A percentile compares a stretch with the other conserved stretches of the same genome.
Conservation (phyloP, 805 yeast genomes). For the Maudiozyma bulderi region DNA sequence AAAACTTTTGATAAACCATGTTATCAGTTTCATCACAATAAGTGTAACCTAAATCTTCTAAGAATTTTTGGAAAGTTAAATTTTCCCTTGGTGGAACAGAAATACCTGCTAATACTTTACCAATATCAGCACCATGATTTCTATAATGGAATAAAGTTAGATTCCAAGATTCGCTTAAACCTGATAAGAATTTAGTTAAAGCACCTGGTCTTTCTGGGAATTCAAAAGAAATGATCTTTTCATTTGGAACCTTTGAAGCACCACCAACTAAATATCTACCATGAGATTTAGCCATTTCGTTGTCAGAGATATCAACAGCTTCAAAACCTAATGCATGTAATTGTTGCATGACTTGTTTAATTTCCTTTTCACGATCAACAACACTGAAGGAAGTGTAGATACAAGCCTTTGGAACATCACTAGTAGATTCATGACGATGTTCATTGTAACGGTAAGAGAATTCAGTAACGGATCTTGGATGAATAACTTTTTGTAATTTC, state of each 20-base stretch:
- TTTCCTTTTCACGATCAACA: constrained; percentile 62
- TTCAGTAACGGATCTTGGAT: constrained; percentile 89
- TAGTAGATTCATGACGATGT: constrained; percentile 27
- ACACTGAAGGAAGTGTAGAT: constrained; percentile 86
- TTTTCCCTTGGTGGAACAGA: constrained; percentile 68
- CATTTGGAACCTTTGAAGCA: constrained; percentile 60
- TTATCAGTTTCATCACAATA: constrained; percentile 78
- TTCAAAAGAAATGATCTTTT: constrained; percentile 73
- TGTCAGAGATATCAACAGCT: constrained; percentile 79
- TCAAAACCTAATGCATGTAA: constrained; percentile 56
- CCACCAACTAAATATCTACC: constrained; percentile 97
- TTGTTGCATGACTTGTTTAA: constrained; percentile 49
- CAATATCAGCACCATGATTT: constrained; percentile 93
- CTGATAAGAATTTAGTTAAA: constrained; percentile 63
- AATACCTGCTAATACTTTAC: constrained; percentile 84
- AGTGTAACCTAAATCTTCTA: constrained; percentile 64
- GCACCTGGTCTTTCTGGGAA: constrained; percentile 99
- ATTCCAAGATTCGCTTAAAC: constrained; percentile 76
- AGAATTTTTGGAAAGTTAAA: constrained; percentile 54
- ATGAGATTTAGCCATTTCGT: constrained; percentile 92
- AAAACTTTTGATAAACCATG: constrained; percentile 71
- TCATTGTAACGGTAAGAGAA: constrained; percentile 75
- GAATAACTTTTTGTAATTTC: constrained; percentile 62
- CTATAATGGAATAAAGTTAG: constrained; percentile 92
- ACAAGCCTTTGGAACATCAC: constrained; percentile 48